Evolutionary conservation across 768 basidiomycete genomes (phyloP), one percentile per base, ranked within the genome.

Genomic region (Mrakia hoshinonis): DNA sequence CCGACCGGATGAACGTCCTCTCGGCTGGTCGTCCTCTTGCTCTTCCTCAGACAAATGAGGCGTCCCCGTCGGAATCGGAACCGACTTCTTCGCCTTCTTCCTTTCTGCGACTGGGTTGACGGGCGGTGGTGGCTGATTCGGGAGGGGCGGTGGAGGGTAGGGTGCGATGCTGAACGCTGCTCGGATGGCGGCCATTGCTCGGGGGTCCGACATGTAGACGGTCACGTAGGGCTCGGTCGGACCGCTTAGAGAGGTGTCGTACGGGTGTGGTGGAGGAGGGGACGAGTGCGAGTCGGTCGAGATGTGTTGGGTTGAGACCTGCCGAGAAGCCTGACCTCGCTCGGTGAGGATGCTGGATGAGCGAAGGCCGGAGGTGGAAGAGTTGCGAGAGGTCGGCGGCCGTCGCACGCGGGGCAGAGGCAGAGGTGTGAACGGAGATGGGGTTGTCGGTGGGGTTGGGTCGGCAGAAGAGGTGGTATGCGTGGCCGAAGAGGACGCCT

Each of bases 1-100:
- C 22, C 58, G 31, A 61, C 58, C 70, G 20, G 65, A 72, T 22
- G 63, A 38, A 22, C 70, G 63, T 7, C 70, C 63, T 31, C 64
- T 63, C 10, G 65, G 65, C 36, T 58, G 63, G n/a, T 58, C 69
- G 26, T 66, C 70, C 38, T 43, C 70, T 22, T 61, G 58, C 38
- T 55, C 69, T 10, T 63, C 48, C 22, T 68, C 34, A 9, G 43
- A 43, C 52, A 26, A 43, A 22, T 38, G n/a, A 26, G 55, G 22
- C 13, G 43, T 31, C 3, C n/a, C 22, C 26, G 67, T 34, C 6
- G 34, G 61, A 9, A 38, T 36, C 34, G 18, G n/a, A 22, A 58
- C 26, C 36, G 49, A 34, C 51, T n/a, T n/a, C 22, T 29, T 38
- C 49, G 12, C 13, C 24, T 36, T 70, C 20, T 29, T 48, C 22